Conservation (phyloP, 116 monocot genomes). For the Iris pallida region DNA sequence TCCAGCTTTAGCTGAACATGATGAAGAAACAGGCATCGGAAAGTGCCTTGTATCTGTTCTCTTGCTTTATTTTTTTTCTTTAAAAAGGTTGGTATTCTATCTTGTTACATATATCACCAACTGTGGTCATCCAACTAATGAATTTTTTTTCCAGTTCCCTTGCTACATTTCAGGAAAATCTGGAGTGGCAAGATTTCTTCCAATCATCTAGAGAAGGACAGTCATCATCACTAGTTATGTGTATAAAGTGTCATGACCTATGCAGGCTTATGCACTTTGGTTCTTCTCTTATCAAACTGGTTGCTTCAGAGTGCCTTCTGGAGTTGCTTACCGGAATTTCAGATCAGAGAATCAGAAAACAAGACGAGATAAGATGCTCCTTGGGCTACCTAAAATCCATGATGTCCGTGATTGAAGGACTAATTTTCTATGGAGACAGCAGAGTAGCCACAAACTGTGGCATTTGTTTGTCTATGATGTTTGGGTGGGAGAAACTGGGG, state of each 20-base stretch:
- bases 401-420: constrained; percentile 59
- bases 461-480: constrained; percentile 48
- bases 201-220: constrained; percentile 26
- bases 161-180: constrained; percentile 34
- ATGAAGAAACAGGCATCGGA: constrained; percentile 52
- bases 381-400: constrained; percentile 49
- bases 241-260: constrained; percentile 64
- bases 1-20: constrained; percentile 51
- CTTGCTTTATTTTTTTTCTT: constrained; percentile 58
- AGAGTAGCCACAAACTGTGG: constrained; percentile 62
- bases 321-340: constrained; percentile 63
- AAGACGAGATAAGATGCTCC: constrained; percentile 43
- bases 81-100: constrained; percentile 49
- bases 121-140: constrained; percentile 6
- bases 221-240: constrained; percentile 26
- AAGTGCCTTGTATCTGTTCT: constrained; percentile 53
- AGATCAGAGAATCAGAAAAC: constrained; percentile 23
- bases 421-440: constrained; percentile 64
- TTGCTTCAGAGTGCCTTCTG: constrained; percentile 71
- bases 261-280: constrained; percentile 80
- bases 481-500: constrained; percentile 49
- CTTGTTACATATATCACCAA: background rate
- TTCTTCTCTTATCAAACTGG: constrained; percentile 44
- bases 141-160: constrained; percentile 38
- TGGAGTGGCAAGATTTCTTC: constrained; percentile 77